Evolutionary conservation across 1,284 basidiomycete genomes (phyloP), one percentile per base, ranked within the genome.

Genomic region (Apiotrichum gracile): DNA sequence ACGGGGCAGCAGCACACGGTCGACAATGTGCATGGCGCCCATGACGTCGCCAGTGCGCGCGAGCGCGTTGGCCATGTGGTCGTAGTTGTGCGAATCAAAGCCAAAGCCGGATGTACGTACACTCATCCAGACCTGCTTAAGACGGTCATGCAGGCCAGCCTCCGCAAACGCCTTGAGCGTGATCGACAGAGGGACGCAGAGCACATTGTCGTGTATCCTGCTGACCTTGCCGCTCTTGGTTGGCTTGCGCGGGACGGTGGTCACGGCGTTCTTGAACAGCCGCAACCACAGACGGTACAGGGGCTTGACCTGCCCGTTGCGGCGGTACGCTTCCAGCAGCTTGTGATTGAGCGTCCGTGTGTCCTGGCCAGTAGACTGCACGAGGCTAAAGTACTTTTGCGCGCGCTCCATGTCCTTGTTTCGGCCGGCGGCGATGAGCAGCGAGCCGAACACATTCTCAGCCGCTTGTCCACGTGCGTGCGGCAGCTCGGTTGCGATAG

Each of bases 81-180:
- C 97, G 87, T 91, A 98, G 73, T 97, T 97, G 63, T 87, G 84
- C 13, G 88, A 81, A 68, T 97, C 91, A 67, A 93, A 91, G 4
- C 80, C 80, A 62, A 94, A 88, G 2, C 90, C 89, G n/a, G 79
- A 72, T 7, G 75, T 61, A 57, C 82, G 80, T 44, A 89, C 81
- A 27, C 77, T 68, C 17, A 78, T 74, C 93, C 94, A 97, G 0
- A 82, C 77, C 13, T 73, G 68, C 19, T 85, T 81, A 37, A 96
- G 81, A 52, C 85, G 81, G 9, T 70, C 59, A 65, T 89, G 85
- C 35, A 76, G 70, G 2, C 85, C 86, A 0, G 81, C 81, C 2
- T 78, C 74, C 4, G 88, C 88, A 35, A 92, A 75, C 4, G 83
- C 81, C 62, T 90, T 85, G 58, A 97, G 83, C 69, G 86, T 87